Conservation (phyloP, 441 rosid genomes). For the Pelargonium myrrhifolium region DNA sequence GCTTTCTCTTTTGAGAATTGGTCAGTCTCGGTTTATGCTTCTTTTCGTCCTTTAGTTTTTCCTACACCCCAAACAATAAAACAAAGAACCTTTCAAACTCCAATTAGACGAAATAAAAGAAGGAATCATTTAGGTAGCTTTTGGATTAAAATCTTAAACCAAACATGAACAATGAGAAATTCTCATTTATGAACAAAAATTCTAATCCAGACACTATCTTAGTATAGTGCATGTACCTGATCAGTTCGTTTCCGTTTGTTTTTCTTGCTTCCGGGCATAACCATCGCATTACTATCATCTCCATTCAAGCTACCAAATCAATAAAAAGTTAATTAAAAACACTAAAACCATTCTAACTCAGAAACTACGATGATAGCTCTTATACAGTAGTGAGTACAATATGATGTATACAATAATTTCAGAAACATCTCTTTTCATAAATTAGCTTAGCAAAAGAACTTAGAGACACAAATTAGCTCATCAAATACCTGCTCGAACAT, state of each 20-base stretch:
- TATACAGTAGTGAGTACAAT: no score
- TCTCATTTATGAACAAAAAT: background rate
- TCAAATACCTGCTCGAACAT: background rate
- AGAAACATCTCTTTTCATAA: background rate
- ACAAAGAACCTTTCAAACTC: constrained; percentile 6
- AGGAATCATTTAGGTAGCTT: background rate
- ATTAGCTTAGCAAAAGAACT: background rate
- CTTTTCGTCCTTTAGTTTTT: constrained; percentile 9
- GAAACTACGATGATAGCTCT: background rate
- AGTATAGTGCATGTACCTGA: constrained; percentile 26
- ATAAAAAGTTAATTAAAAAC: background rate
- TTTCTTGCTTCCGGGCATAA: constrained; percentile 47
- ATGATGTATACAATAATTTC: background rate
- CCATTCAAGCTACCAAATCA: constrained; percentile 31
- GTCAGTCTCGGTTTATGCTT: constrained; percentile 25
- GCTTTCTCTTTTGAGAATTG: constrained; percentile 58
- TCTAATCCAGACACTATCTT: no score
- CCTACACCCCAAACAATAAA: background rate
- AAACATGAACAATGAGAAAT: constrained; percentile 5
- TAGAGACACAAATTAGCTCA: background rate
- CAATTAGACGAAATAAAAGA: background rate
- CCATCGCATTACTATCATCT: constrained; percentile 49
- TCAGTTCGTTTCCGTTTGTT: constrained; percentile 30
- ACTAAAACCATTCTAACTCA: background rate
- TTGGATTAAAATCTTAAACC: background rate